A percentile compares a stretch with the other conserved stretches of the same genome.
Evolutionary conservation across 352 stramenopile species (phyloP).

Genomic region (Phytophthora idaei): DNA sequence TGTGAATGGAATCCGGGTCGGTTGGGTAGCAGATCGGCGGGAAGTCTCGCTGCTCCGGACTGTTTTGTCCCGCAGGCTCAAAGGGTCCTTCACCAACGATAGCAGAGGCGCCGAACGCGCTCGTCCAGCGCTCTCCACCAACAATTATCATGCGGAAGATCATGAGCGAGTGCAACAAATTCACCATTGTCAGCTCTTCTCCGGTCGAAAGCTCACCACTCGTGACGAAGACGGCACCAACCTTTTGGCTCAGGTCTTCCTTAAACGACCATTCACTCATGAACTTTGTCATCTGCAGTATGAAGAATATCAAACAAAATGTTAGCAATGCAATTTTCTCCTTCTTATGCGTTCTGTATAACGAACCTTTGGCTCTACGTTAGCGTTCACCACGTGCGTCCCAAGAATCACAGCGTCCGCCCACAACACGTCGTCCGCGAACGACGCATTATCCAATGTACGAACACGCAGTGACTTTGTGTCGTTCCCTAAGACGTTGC

Average conservation of each 20-base stretch:
- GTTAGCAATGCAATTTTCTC: neutral
- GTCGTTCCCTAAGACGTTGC: conserved; percentile 39
- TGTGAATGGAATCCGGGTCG: conserved; percentile 61
- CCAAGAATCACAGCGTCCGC: conserved; percentile 87
- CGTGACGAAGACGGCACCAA: conserved; percentile 87
- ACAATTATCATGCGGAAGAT: conserved; percentile 89
- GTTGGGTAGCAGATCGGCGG: conserved; percentile 60
- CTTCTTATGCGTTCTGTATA: neutral
- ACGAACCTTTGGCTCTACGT: conserved; percentile 83
- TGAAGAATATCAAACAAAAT: neutral
- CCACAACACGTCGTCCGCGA: conserved; percentile 79
- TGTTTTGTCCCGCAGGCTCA: conserved; percentile 27
- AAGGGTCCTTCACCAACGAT: conserved; percentile 83
- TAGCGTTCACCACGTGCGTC: conserved; percentile 87
- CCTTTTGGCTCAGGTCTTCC: conserved; percentile 80
- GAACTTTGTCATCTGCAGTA: conserved; percentile 65
- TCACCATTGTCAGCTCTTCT: conserved; percentile 88
- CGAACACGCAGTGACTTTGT: conserved; percentile 54
- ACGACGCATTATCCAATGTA: conserved; percentile 68
- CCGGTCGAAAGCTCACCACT: conserved; percentile 81
- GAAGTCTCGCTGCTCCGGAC: conserved; percentile 36
- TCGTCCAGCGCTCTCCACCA: conserved; percentile 85
- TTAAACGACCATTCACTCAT: conserved; percentile 74
- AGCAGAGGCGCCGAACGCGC: conserved; percentile 82
- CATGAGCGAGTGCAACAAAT: conserved; percentile 87